phyloP scores from a whole-genome alignment of 768 basidiomycete genomes.

The Wakefieldia striispora region DNA sequence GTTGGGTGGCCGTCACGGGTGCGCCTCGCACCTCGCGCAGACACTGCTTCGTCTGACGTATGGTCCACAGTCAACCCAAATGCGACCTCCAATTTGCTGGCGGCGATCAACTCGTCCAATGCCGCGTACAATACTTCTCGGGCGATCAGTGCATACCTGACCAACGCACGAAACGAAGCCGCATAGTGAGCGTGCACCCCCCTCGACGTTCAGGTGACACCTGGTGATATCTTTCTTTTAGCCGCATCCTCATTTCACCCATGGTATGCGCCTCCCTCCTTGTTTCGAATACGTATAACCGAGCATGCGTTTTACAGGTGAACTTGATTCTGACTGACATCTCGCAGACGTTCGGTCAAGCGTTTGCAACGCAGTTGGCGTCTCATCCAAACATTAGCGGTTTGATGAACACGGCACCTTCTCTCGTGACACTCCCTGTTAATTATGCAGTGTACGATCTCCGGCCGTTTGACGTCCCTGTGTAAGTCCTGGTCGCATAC shows the following conservation, averaged over 20 bases:
- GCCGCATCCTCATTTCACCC: constrained; percentile 16
- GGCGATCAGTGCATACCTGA: constrained; percentile 48
- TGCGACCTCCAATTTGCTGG: constrained; percentile 36
- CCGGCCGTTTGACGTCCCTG: constrained; percentile 56
- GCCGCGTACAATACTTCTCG: constrained; percentile 44
- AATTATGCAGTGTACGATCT: constrained; percentile 48
- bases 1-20: constrained; percentile 58
- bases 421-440: constrained; percentile 48
- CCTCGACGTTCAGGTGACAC: neutral
- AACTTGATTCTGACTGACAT: constrained; percentile 36
- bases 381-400: constrained; percentile 26
- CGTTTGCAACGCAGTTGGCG: constrained; percentile 32
- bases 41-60: neutral
- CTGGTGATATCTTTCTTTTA: constrained; percentile 10
- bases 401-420: constrained; percentile 47
- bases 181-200: constrained; percentile 44
- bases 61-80: constrained; percentile 39
- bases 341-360: constrained; percentile 34
- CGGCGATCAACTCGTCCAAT: constrained; percentile 40
- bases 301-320: constrained; percentile 15
- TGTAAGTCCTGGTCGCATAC: constrained; percentile 38
- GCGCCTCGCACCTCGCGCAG: constrained; percentile 15
- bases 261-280: constrained; percentile 3
- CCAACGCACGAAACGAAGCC: constrained; percentile 56
- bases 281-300: neutral